Percentiles rank a stretch among this genome's conserved stretches.
Evolutionary conservation across 2,329 filamentous ascomycete species (phyloP).

Genomic region (Penicillium fuscoglaucum): DNA sequence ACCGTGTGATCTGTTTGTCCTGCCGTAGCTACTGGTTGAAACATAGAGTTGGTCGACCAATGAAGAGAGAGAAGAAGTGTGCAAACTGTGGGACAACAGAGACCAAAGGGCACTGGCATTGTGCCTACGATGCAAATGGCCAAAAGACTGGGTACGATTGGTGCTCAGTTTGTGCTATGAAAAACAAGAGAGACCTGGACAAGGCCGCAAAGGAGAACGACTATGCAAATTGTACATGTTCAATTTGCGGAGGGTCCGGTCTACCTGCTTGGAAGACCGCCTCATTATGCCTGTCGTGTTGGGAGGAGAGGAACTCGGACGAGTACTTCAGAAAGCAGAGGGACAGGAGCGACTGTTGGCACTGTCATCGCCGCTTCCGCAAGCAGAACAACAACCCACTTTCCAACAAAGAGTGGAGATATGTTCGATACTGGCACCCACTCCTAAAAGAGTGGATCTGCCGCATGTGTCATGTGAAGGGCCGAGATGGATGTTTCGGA

Average conservation of each 20-base stretch:
- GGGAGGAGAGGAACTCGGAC: background rate
- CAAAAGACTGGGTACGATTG: too few relatives aligned
- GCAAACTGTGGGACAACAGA: too few relatives aligned
- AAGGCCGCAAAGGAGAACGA: too few relatives aligned
- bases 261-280: background rate
- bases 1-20: too few relatives aligned
- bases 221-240: background rate
- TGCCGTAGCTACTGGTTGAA: too few relatives aligned
- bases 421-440: accelerated
- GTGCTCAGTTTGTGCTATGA: too few relatives aligned
- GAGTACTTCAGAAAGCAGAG: background rate
- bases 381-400: accelerated
- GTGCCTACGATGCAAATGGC: too few relatives aligned
- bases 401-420: background rate
- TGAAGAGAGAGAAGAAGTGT: too few relatives aligned
- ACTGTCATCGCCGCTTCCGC: background rate
- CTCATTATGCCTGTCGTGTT: background rate
- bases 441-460: background rate
- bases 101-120: too few relatives aligned
- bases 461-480: accelerated
- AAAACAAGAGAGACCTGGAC: too few relatives aligned
- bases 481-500: background rate
- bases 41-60: too few relatives aligned
- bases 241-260: background rate
- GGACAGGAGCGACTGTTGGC: background rate